Conservation (phyloP, 1,139 yeast genomes). For the Candida mesenterica region DNA sequence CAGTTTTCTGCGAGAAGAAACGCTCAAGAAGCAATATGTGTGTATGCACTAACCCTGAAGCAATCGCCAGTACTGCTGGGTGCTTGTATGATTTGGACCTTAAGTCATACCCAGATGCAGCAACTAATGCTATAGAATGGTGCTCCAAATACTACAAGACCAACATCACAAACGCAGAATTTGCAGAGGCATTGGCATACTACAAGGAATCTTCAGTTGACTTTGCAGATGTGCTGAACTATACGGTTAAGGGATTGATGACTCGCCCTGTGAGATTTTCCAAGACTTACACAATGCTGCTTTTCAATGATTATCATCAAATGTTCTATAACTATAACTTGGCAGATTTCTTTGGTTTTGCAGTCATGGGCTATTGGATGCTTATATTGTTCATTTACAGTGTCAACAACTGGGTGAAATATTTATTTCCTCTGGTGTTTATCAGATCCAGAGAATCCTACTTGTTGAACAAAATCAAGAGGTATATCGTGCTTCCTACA, state of each 20-base stretch:
- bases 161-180: too few relatives aligned
- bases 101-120: too few relatives aligned
- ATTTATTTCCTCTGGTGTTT: conserved; percentile 23
- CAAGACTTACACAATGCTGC: neutral
- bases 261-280: conserved; percentile 6
- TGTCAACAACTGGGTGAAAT: conserved; percentile 38
- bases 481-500: conserved; percentile 31
- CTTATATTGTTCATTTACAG: conserved; percentile 41
- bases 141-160: too few relatives aligned
- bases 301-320: conserved; percentile 2
- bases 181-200: too few relatives aligned
- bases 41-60: too few relatives aligned
- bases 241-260: conserved; percentile 4
- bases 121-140: too few relatives aligned
- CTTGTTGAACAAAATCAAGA: conserved; percentile 7
- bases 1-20: too few relatives aligned
- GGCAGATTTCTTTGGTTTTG: conserved; percentile 51
- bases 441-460: conserved; percentile 4
- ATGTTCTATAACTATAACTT: conserved; percentile 30
- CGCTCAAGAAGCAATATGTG: too few relatives aligned
- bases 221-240: too few relatives aligned
- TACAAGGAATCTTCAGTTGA: too few relatives aligned
- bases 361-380: conserved; percentile 49
- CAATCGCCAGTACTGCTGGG: too few relatives aligned
- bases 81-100: too few relatives aligned